Evolutionary conservation across 257 asterid species (phyloP), one percentile per base, ranked within the genome.

Genomic region (Solanum bukasovii): DNA sequence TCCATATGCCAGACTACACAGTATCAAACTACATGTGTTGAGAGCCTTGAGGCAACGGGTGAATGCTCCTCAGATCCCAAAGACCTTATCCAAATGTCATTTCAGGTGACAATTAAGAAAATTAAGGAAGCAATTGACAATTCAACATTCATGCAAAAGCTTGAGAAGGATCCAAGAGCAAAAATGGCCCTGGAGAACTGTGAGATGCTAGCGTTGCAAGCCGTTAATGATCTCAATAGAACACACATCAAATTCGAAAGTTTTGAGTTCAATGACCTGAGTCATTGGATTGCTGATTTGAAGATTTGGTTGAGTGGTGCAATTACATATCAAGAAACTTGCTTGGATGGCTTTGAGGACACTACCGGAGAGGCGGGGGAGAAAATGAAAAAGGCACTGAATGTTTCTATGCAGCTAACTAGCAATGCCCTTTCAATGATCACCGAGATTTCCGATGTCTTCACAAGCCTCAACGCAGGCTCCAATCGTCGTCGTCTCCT

Each of bases 371-470:
- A 96, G 4, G 91, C 96, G 5, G 99, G 94, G 5, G 88, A 78
- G 68, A 92, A 84, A 61, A 96, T 97, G 98, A 93, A 87, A 87
- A 78, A 87, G 0, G 86, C 92, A 18, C 90, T 96, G 31, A 92
- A 87, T 21, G 87, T 71, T 13, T 90, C 95, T 21, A 93, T 92
- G 97, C 88, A 97, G 34, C 89, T 96, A 89, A 93, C 95, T 0
- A 96, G 99, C 93, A 96, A 97, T 86, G 94, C 93, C 34, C 95
- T 97, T 29, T 98, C 99, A 13, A 97, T 97, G 98, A 93, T 97
- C 35, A 93, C 96, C 2, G 98, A 94, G 86, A 88, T 95, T n/a
- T 88, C 98, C 1, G 88, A 91, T 0, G 93, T 83, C 56, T 88
- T 93, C 11, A 90, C 94, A 65, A 75, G 93, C 11, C 37, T 92